Evolutionary conservation across 495 filamentous ascomycete species (phyloP).

Genomic region (Aspergillus cavernicola): DNA sequence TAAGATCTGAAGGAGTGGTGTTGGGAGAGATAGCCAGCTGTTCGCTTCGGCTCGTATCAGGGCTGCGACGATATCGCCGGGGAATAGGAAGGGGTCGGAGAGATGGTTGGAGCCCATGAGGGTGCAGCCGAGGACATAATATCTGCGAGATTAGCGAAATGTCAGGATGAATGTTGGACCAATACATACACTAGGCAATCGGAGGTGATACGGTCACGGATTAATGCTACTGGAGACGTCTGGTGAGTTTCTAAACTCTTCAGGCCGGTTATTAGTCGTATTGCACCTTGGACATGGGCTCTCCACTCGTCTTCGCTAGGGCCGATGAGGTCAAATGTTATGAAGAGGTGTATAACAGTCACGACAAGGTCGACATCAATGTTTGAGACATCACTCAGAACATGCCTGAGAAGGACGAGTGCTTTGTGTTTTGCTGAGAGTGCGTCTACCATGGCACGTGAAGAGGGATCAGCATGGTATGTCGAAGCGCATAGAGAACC

Average conservation of each 20-base stretch:
- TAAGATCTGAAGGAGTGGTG: slow-evolving; percentile 2
- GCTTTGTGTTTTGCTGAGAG: slow-evolving; percentile 3
- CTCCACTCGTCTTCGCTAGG: not conserved
- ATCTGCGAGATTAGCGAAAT: not conserved
- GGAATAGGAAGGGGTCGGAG: not conserved
- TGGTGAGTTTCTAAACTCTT: not conserved
- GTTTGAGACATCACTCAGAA: not conserved
- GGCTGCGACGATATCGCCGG: not conserved
- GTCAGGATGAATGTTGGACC: no score
- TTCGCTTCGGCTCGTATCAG: slow-evolving; percentile 5
- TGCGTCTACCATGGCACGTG: not conserved
- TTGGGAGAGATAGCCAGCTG: slow-evolving; percentile 12
- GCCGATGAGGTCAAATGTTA: slow-evolving; percentile 5
- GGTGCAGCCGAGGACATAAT: slow-evolving; percentile 7
- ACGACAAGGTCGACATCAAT: slow-evolving; percentile 3
- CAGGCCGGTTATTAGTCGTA: slow-evolving; percentile 1
- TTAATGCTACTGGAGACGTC: not conserved
- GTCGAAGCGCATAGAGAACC: not conserved
- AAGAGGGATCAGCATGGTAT: not conserved
- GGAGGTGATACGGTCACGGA: slow-evolving; percentile 5
- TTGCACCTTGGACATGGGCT: slow-evolving; percentile 5
- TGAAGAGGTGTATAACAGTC: slow-evolving; percentile 6
- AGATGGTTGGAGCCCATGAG: not conserved
- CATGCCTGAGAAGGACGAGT: not conserved
- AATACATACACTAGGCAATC: slow-evolving; percentile 8